These are phyloP conservation scores for Cubamyces lactineus DNA, from an alignment of 768 basidiomycete genomes.

Conservation along the genomic window DNA sequence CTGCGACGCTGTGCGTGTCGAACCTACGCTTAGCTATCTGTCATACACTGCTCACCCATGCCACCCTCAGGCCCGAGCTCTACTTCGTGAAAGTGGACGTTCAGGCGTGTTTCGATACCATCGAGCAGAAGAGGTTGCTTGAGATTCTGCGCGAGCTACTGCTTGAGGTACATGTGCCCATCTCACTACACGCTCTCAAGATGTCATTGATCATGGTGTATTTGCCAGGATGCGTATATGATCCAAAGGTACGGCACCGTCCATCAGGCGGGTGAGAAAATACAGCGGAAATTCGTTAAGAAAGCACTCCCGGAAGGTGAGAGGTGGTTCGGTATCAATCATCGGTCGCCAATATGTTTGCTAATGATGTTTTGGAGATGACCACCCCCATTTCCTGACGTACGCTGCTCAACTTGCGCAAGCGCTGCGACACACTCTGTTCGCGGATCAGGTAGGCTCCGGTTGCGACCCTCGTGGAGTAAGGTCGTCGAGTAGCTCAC, in stretches of 20 bases:
- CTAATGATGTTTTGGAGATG: conserved; percentile 49
- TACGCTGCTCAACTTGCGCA: conserved; percentile 70
- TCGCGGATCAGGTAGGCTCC: conserved; percentile 75
- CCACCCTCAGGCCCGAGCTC: conserved; percentile 66
- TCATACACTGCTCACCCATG: not conserved
- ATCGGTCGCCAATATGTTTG: not conserved
- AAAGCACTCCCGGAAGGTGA: conserved; percentile 72
- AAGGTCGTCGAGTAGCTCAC: not conserved
- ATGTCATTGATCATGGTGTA: not conserved
- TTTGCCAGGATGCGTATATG: conserved; percentile 66
- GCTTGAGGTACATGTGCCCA: conserved; percentile 73
- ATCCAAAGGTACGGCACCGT: conserved; percentile 74
- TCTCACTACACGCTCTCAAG: not conserved
- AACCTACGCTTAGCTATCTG: not conserved
- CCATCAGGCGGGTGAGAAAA: conserved; percentile 54
- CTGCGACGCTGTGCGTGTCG: conserved; percentile 54
- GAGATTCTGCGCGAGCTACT: conserved; percentile 74
- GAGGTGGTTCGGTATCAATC: not conserved
- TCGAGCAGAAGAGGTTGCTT: conserved; percentile 85
- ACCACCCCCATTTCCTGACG: conserved; percentile 73
- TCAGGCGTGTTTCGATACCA: conserved; percentile 95
- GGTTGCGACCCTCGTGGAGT: not conserved
- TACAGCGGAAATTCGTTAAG: conserved; percentile 58
- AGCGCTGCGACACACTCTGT: conserved; percentile 72
- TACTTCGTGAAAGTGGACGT: conserved; percentile 99